Base-by-base conservation (phyloP, 148 eudicot genomes). In the Salicornia ramosissima region DNA sequence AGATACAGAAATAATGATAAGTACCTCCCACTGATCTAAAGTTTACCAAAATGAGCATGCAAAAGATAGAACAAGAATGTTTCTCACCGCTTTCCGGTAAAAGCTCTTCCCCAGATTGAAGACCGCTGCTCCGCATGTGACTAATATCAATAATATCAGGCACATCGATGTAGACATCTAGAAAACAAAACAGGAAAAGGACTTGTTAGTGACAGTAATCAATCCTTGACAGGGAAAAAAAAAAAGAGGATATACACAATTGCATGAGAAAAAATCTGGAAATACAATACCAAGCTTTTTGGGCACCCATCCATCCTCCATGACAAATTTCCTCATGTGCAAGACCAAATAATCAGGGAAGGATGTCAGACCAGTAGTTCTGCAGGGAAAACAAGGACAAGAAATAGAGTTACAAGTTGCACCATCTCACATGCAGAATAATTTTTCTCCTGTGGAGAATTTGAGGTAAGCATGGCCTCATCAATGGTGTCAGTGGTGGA, bases 301-400 rank as follows among this genome's bases (percentile, higher is more conserved):
- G 39, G 99, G 99, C 69, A 94, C 99, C 99, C 99, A 94, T 72
- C 99, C 99, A 71, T 75, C 96, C 72, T 94, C 99, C 97, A 94
- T 80, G 45, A 94, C 88, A 84, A 94, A 94, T 74, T 94, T 94
- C 50, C 96, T 80, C 99, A 94, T 94, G 83, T 94, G 99, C 85
- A 94, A 78, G 57, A 94, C 99, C 83, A 94, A 77, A 85, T 87
- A 94, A 82, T 90, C 96, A 52, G 99, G 99, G 74, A 94, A 90
- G 34, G 97, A 87, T n/a, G 96, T 90, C 78, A 94, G 82, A 28
- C 97, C 92, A 58, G 97, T 87, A 57, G 91, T 89, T 81, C 99
- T 94, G 86, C 69, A 56, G 24, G 55, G 24, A 52, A 22, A 19
- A n/a, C 36, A 12, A 42, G 4, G 46, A 60, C 24, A 59, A 45